Conservation (phyloP, 1,284 basidiomycete species). For the Ustilago hordei region DNA sequence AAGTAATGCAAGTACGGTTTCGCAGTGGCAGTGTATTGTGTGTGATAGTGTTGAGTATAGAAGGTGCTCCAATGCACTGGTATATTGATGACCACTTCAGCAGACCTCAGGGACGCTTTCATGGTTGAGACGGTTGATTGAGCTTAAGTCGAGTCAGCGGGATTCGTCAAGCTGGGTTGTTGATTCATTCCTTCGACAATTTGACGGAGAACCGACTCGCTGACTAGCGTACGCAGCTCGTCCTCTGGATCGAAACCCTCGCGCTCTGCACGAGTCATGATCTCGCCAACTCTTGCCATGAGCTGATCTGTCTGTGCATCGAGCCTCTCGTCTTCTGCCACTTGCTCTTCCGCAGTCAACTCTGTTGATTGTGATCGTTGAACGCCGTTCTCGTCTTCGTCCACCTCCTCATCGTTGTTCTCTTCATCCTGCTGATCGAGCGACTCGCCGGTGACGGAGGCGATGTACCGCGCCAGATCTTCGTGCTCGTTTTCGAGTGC, state of each 20-base stretch:
- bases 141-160: conserved; percentile 7
- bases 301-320: conserved; percentile 51
- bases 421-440: conserved; percentile 26
- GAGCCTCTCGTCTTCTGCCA: conserved; percentile 32
- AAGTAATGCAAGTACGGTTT: not conserved
- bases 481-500: conserved; percentile 58
- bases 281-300: conserved; percentile 56
- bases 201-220: conserved; percentile 56
- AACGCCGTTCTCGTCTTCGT: conserved; percentile 43
- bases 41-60: not conserved
- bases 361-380: conserved; percentile 7
- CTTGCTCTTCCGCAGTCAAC: conserved; percentile 21
- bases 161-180: not conserved
- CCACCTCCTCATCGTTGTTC: conserved; percentile 30
- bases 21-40: not conserved
- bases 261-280: conserved; percentile 51
- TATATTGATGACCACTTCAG: conserved; percentile 1
- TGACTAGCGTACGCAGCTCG: conserved; percentile 52
- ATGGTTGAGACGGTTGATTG: not conserved
- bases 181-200: conserved; percentile 54
- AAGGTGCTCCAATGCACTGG: not conserved
- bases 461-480: conserved; percentile 58
- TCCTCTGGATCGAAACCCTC: conserved; percentile 56
- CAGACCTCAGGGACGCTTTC: not conserved
- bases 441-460: conserved; percentile 55